Conservation (phyloP, 345 rosid species). For the Passiflora organensis region DNA sequence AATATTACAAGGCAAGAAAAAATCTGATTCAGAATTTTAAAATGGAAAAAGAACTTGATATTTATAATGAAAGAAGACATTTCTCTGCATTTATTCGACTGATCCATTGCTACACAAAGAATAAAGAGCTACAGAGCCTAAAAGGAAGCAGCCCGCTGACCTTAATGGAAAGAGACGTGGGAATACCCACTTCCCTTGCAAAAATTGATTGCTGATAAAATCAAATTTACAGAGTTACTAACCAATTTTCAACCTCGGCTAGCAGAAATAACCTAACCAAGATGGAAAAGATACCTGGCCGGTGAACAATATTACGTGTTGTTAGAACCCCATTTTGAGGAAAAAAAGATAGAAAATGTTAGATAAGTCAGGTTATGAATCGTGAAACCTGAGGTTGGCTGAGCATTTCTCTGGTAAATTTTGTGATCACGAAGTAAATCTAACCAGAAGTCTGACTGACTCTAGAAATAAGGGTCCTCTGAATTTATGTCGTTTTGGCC, state of each 20-base stretch:
- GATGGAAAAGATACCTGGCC: constrained; percentile 41
- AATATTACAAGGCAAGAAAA: no score
- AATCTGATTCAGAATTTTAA: no score
- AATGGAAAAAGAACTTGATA: not conserved
- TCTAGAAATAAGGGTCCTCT: constrained; percentile 48
- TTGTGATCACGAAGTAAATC: constrained; percentile 26
- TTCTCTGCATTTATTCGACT: constrained; percentile 29
- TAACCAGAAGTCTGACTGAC: constrained; percentile 38
- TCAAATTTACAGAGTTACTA: constrained; percentile 35
- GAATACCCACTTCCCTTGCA: constrained; percentile 26
- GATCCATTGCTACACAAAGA: constrained; percentile 38
- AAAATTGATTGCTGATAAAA: constrained; percentile 7
- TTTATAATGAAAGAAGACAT: constrained; percentile 7
- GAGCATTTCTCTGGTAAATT: constrained; percentile 17
- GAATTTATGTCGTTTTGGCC: constrained; percentile 64
- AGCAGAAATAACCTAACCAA: constrained; percentile 44
- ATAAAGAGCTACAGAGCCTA: constrained; percentile 24
- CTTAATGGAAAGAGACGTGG: constrained; percentile 18
- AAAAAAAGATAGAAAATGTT: constrained; percentile 45
- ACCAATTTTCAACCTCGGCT: constrained; percentile 34
- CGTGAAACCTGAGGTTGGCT: constrained; percentile 27
- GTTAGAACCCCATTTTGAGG: constrained; percentile 47
- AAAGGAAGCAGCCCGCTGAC: constrained; percentile 35
- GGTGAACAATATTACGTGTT: constrained; percentile 42
- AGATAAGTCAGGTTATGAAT: constrained; percentile 39